These are phyloP conservation scores for Elongisporangium senticosum DNA, from an alignment of 352 stramenopile genomes.

Conservation along the genomic window DNA sequence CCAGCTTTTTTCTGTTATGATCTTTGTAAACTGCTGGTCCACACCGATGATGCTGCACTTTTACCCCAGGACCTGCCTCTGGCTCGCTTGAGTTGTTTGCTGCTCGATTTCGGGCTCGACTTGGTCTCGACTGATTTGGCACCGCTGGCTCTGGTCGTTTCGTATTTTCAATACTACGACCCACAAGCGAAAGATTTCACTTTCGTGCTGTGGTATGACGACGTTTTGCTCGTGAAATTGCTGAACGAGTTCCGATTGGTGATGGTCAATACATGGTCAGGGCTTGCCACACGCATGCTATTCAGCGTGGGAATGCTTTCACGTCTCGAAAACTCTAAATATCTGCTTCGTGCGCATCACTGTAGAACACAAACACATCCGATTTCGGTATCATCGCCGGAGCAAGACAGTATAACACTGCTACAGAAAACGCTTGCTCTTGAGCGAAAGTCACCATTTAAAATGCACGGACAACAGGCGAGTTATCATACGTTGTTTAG, in stretches of 20 bases:
- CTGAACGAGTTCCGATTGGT: constrained; percentile 36
- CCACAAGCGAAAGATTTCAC: constrained; percentile 11
- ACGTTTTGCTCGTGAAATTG: constrained; percentile 24
- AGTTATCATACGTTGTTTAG: neutral
- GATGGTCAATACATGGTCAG: constrained; percentile 22
- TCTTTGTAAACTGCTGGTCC: constrained; percentile 31
- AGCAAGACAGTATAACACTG: neutral
- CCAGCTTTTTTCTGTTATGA: constrained; percentile 21
- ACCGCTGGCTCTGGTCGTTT: constrained; percentile 13
- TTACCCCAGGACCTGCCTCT: constrained; percentile 18
- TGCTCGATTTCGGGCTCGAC: constrained; percentile 24
- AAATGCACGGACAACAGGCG: neutral
- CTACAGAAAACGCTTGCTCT: neutral
- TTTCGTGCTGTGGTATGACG: constrained; percentile 18
- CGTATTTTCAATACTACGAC: constrained; percentile 19
- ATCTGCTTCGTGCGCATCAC: constrained; percentile 7
- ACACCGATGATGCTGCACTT: constrained; percentile 23
- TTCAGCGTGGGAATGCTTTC: constrained; percentile 29
- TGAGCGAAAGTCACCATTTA: constrained; percentile 1
- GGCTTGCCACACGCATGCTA: constrained; percentile 24
- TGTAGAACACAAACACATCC: neutral
- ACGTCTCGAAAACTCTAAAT: constrained; percentile 26
- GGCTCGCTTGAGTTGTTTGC: constrained; percentile 14
- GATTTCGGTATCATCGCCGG: neutral
- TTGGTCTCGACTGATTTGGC: constrained; percentile 21